A percentile compares a stretch with the other conserved stretches of the same genome.
These are phyloP conservation scores for Russula sp. DNA, from an alignment of 768 basidiomycete genomes.

Conservation along the genomic window DNA sequence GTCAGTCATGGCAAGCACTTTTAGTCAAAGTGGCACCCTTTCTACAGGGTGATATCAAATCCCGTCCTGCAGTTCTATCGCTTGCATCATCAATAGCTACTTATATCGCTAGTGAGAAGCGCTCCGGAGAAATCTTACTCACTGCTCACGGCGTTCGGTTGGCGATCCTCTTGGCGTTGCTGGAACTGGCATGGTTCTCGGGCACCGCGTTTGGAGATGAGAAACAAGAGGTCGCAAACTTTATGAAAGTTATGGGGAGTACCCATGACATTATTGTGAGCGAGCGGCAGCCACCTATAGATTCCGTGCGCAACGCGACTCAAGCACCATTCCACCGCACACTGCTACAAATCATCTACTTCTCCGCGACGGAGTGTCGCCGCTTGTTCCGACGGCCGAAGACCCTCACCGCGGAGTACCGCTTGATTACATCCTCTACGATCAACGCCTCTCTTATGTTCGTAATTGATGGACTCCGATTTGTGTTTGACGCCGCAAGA, in stretches of 20 bases:
- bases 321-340: slow-evolving; percentile 70
- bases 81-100: slow-evolving; percentile 59
- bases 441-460: slow-evolving; percentile 57
- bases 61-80: slow-evolving; percentile 48
- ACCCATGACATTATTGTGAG: slow-evolving; percentile 62
- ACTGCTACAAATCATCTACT: slow-evolving; percentile 75
- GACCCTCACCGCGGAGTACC: slow-evolving; percentile 50
- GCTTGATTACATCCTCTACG: slow-evolving; percentile 49
- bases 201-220: slow-evolving; percentile 36
- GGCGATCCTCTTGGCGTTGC: slow-evolving; percentile 60
- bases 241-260: slow-evolving; percentile 54
- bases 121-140: slow-evolving; percentile 79
- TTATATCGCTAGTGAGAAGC: slow-evolving; percentile 57
- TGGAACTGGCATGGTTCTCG: slow-evolving; percentile 78
- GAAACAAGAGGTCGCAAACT: slow-evolving; percentile 45
- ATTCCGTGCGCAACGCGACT: slow-evolving; percentile 60
- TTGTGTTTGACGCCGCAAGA: slow-evolving; percentile 59
- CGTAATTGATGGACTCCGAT: slow-evolving; percentile 57
- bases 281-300: slow-evolving; percentile 63
- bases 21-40: slow-evolving; percentile 58
- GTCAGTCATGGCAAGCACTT: slow-evolving; percentile 72
- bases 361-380: slow-evolving; percentile 59
- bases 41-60: slow-evolving; percentile 50
- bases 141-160: slow-evolving; percentile 72
- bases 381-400: slow-evolving; percentile 43